Evolutionary conservation across 2,329 filamentous ascomycete genomes (phyloP).

Genomic region (Verticillium zaregamsianum): DNA sequence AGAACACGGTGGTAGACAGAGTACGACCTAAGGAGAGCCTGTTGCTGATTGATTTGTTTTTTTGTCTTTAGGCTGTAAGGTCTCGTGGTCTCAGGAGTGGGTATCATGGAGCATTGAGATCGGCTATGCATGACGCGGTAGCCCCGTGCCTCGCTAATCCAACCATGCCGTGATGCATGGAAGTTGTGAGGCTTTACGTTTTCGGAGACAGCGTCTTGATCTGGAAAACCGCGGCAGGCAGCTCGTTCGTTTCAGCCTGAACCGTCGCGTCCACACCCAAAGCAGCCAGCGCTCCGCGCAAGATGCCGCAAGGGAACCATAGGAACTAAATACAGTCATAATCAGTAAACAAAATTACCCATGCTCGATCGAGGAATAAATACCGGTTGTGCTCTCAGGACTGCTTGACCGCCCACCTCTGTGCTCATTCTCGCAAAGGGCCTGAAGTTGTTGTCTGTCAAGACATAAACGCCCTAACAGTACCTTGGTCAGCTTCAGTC

Average conservation of each 20-base stretch:
- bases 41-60: slow-evolving; percentile 23
- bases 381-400: slow-evolving; percentile 75
- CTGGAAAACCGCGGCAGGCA: slow-evolving; percentile 89
- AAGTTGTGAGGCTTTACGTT: neutral
- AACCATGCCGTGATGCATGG: neutral
- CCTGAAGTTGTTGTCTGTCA: slow-evolving; percentile 89
- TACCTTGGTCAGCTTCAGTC: neutral
- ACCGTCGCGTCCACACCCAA: slow-evolving; percentile 89
- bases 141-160: neutral
- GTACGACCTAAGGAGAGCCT: slow-evolving; percentile 13
- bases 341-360: neutral
- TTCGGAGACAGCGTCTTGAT: slow-evolving; percentile 75
- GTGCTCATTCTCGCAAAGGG: slow-evolving; percentile 88
- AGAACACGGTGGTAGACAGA: slow-evolving; percentile 12
- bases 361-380: slow-evolving; percentile 21
- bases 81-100: neutral
- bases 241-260: slow-evolving; percentile 81
- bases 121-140: neutral
- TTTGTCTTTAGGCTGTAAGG: slow-evolving; percentile 23
- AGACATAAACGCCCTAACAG: slow-evolving; percentile 80
- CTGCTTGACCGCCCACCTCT: slow-evolving; percentile 67
- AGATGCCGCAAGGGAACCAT: slow-evolving; percentile 91
- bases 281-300: slow-evolving; percentile 86
- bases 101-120: neutral
- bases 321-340: slow-evolving; percentile 60